phyloP scores from a whole-genome alignment of 192 early-diverging fungal genomes.

The Coemansia sp. region DNA sequence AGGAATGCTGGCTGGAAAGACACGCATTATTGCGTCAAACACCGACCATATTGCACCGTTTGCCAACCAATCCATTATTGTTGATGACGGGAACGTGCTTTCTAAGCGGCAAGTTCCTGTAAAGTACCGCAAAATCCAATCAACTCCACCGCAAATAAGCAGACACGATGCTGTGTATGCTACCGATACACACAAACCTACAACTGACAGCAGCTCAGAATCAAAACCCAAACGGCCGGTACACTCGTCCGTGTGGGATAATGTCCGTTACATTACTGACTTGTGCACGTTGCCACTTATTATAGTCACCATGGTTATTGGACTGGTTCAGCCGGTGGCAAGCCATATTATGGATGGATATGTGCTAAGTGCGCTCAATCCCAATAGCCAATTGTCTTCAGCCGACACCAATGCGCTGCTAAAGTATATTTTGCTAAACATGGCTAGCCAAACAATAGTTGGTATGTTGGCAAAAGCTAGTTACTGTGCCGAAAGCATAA shows the following conservation, averaged over 20 bases:
- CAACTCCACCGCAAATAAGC: too few relatives aligned
- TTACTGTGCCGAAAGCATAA: background rate
- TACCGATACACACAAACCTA: background rate
- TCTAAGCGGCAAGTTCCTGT: constrained; percentile 50
- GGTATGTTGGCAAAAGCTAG: background rate
- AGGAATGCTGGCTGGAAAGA: constrained; percentile 54
- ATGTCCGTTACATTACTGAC: background rate
- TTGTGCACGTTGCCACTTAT: background rate
- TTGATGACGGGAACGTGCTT: constrained; percentile 15
- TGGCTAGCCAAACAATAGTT: constrained; percentile 10
- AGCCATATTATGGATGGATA: constrained; percentile 24
- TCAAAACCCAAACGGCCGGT: background rate
- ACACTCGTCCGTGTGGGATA: background rate
- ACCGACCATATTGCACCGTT: constrained; percentile 21
- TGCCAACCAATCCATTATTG: constrained; percentile 16
- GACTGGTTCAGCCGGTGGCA: background rate
- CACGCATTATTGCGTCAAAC: constrained; percentile 47
- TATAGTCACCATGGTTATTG: background rate
- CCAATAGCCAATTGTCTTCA: constrained; percentile 6
- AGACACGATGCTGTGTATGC: background rate
- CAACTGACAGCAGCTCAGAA: background rate
- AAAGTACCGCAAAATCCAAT: constrained; percentile 20
- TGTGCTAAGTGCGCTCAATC: constrained; percentile 16
- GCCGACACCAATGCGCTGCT: constrained; percentile 2
- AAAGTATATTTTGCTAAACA: constrained; percentile 20